phyloP scores from a whole-genome alignment of 164 flowering plant genomes.

The Vitis rupestris region DNA sequence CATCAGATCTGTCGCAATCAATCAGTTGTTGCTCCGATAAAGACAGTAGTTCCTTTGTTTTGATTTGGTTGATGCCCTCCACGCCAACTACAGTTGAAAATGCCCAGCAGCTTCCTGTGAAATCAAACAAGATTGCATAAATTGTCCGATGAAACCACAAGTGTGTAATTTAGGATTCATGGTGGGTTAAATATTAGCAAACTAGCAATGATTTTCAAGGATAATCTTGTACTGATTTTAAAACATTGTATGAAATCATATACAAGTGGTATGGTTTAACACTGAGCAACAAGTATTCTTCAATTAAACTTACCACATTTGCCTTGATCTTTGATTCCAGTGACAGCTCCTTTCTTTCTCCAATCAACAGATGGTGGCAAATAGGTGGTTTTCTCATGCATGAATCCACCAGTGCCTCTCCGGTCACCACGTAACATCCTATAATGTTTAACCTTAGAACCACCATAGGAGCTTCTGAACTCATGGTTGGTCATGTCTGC shows the following conservation, averaged over 20 bases:
- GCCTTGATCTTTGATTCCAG: constrained; percentile 58
- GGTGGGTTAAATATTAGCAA: too few species aligned
- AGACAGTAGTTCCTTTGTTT: constrained; percentile 42
- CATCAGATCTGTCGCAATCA: constrained; percentile 48
- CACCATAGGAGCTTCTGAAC: constrained; percentile 37
- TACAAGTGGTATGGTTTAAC: too few species aligned
- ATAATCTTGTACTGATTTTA: too few species aligned
- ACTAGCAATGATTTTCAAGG: too few species aligned
- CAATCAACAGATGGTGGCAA: constrained; percentile 50
- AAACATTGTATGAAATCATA: too few species aligned
- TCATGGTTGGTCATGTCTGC: constrained; percentile 75
- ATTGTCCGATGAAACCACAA: too few species aligned
- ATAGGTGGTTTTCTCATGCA: constrained; percentile 24
- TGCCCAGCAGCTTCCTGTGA: constrained; percentile 73
- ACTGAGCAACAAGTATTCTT: too few species aligned
- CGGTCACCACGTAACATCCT: constrained; percentile 34
- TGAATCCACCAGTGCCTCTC: constrained; percentile 25
- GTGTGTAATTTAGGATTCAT: too few species aligned
- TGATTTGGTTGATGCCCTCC: constrained; percentile 61
- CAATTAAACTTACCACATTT: constrained; percentile 42
- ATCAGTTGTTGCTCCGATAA: constrained; percentile 76
- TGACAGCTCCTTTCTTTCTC: constrained; percentile 62
- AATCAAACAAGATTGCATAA: not conserved
- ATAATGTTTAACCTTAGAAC: constrained; percentile 53
- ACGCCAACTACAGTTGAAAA: constrained; percentile 64